Percentiles rank a stretch among this genome's conserved stretches.
Evolutionary conservation across 495 filamentous ascomycete genomes (phyloP).

Genomic region (Lindgomyces ingoldianus): DNA sequence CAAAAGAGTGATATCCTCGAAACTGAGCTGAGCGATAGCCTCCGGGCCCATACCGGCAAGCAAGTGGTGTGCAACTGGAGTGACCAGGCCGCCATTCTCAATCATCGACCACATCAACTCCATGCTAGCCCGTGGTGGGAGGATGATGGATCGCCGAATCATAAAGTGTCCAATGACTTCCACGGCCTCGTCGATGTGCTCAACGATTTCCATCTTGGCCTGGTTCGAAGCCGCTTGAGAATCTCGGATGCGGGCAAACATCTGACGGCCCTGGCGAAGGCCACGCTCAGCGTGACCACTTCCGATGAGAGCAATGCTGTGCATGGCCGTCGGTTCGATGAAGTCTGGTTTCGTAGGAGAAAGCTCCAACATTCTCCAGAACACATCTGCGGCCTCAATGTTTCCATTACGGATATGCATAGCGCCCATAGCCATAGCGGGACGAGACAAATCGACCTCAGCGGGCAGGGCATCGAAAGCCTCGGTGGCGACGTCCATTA

Average conservation of each 20-base stretch:
- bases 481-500: conserved; percentile 66
- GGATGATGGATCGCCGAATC: conserved; percentile 50
- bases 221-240: conserved; percentile 46
- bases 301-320: conserved; percentile 76
- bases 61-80: conserved; percentile 62
- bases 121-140: conserved; percentile 58
- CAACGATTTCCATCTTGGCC: conserved; percentile 56
- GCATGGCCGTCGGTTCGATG: conserved; percentile 85
- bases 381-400: conserved; percentile 68
- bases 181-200: conserved; percentile 84
- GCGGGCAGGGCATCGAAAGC: conserved; percentile 58
- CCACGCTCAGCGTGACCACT: conserved; percentile 76
- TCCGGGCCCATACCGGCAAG: conserved; percentile 62
- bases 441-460: conserved; percentile 55
- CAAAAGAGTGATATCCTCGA: conserved; percentile 60
- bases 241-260: conserved; percentile 78
- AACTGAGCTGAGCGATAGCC: conserved; percentile 56
- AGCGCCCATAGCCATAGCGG: conserved; percentile 82
- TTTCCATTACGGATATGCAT: conserved; percentile 79
- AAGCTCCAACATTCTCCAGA: conserved; percentile 68
- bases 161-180: conserved; percentile 70
- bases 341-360: conserved; percentile 49
- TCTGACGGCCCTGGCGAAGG: conserved; percentile 71
- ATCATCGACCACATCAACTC: conserved; percentile 73
- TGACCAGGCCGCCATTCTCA: conserved; percentile 65